These are phyloP conservation scores for Ophiostoma piceae DNA, from an alignment of 2,329 filamentous ascomycete species.

Conservation along the genomic window DNA sequence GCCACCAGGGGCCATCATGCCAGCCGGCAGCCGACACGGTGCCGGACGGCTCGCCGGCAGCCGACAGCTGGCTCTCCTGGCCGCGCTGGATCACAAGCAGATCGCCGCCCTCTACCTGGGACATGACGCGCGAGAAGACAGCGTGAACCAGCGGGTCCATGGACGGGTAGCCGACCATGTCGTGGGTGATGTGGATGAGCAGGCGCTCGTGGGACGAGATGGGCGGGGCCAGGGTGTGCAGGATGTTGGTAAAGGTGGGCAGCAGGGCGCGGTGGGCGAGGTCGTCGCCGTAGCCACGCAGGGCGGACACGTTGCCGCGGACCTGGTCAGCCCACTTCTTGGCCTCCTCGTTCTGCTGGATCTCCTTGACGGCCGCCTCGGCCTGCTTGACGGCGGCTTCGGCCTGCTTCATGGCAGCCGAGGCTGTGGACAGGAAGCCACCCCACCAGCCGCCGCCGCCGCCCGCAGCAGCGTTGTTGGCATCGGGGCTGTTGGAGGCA, in stretches of 20 bases:
- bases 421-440: slow-evolving; percentile 74
- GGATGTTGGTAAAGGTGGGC: slow-evolving; percentile 88
- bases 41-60: slow-evolving; percentile 37
- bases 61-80: slow-evolving; percentile 59
- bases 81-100: slow-evolving; percentile 91
- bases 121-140: slow-evolving; percentile 93
- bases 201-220: slow-evolving; percentile 96
- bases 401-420: slow-evolving; percentile 65
- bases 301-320: slow-evolving; percentile 74
- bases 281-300: slow-evolving; percentile 80
- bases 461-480: background rate
- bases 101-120: slow-evolving; percentile 97
- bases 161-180: slow-evolving; percentile 88
- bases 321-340: slow-evolving; percentile 95
- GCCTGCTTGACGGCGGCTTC: slow-evolving; percentile 80
- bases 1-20: slow-evolving; percentile 97
- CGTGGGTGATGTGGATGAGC: slow-evolving; percentile 95
- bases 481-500: slow-evolving; percentile 8
- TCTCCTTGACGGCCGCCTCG: slow-evolving; percentile 87
- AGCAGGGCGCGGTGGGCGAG: slow-evolving; percentile 71
- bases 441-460: slow-evolving; percentile 76
- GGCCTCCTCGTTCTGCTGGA: slow-evolving; percentile 93
- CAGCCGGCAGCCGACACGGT: slow-evolving; percentile 55
- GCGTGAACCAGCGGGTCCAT: slow-evolving; percentile 87
- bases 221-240: slow-evolving; percentile 91